Conservation (phyloP, 73 alveolate genomes). For the Paraurostyla sp. region DNA sequence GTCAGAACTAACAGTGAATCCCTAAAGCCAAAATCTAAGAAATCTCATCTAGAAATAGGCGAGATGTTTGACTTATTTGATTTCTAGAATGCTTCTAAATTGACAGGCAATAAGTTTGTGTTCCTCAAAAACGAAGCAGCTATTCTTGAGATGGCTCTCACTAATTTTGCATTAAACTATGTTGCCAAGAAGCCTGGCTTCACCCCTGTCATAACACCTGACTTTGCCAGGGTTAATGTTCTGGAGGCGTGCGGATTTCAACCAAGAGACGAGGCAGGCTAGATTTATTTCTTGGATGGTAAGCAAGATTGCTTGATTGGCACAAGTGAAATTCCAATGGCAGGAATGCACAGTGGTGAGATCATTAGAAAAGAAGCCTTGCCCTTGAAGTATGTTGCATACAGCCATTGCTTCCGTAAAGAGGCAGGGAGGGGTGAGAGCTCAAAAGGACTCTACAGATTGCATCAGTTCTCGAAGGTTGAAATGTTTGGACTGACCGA, state of each 20-base stretch:
- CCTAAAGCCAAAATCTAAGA: slow-evolving; percentile 62
- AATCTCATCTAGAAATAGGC: slow-evolving; percentile 84
- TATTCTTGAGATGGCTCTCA: slow-evolving; percentile 83
- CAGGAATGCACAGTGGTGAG: slow-evolving; percentile 83
- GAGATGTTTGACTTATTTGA: slow-evolving; percentile 84
- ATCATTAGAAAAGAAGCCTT: slow-evolving; percentile 65
- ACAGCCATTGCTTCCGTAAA: slow-evolving; percentile 91
- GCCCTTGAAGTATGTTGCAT: slow-evolving; percentile 80
- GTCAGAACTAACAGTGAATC: slow-evolving; percentile 56
- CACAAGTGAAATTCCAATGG: slow-evolving; percentile 89
- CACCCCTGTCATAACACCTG: slow-evolving; percentile 88
- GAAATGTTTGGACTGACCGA: slow-evolving; percentile 82
- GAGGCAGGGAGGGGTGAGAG: slow-evolving; percentile 85
- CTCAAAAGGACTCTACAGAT: slow-evolving; percentile 83
- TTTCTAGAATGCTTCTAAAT: slow-evolving; percentile 82
- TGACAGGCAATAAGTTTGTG: slow-evolving; percentile 76
- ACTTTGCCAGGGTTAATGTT: slow-evolving; percentile 79
- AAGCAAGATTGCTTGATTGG: slow-evolving; percentile 81
- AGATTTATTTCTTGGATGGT: slow-evolving; percentile 66
- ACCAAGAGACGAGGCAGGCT: slow-evolving; percentile 92
- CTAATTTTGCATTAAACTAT: slow-evolving; percentile 78
- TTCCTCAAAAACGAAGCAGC: slow-evolving; percentile 90
- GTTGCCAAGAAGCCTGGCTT: slow-evolving; percentile 78
- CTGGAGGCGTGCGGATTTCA: slow-evolving; percentile 90
- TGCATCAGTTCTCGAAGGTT: slow-evolving; percentile 91